These are phyloP conservation scores for Aurifilum marmelostoma DNA, from an alignment of 2,329 filamentous ascomycete species.

Conservation along the genomic window DNA sequence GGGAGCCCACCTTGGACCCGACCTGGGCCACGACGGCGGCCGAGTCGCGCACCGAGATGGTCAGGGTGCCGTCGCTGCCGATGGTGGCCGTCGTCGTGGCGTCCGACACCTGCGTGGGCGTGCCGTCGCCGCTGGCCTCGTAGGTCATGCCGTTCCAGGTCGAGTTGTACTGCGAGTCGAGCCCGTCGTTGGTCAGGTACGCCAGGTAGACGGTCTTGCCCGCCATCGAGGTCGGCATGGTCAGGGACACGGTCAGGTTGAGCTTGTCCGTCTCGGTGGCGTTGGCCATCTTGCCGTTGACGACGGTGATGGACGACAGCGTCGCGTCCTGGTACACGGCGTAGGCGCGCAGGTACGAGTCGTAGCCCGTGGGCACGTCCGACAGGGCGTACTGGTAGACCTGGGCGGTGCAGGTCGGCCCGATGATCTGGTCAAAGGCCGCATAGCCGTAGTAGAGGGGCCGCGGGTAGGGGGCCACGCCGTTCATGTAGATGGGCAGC, in stretches of 20 bases:
- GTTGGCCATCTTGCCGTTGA: conserved; percentile 51
- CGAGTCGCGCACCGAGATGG: conserved; percentile 45
- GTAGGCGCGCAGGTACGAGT: conserved; percentile 47
- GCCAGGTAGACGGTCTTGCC: conserved; percentile 50
- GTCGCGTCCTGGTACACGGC: conserved; percentile 47
- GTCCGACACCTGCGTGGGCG: conserved; percentile 40
- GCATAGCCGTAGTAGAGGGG: conserved; percentile 55
- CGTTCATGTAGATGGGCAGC: conserved; percentile 48
- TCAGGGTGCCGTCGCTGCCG: conserved; percentile 39
- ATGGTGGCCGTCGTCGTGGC: conserved; percentile 39
- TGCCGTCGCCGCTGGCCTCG: conserved; percentile 46
- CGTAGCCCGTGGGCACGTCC: conserved; percentile 41
- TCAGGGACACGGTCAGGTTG: conserved; percentile 45
- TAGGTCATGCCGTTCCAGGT: conserved; percentile 53
- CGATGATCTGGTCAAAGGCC: conserved; percentile 54
- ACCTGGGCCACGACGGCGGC: conserved; percentile 51
- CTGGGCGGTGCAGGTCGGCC: conserved; percentile 46
- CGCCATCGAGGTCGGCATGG: conserved; percentile 42
- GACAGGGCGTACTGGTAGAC: conserved; percentile 41
- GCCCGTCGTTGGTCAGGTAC: conserved; percentile 50
- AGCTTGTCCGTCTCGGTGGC: conserved; percentile 41
- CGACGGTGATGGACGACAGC: conserved; percentile 47
- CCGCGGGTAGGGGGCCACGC: conserved; percentile 46
- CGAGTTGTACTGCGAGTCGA: conserved; percentile 45
- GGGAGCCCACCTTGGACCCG: conserved; percentile 34